Percentiles rank a stretch among this genome's conserved stretches.
Conservation (phyloP, 2,329 filamentous ascomycete species). For the Trichoderma semiorbis region DNA sequence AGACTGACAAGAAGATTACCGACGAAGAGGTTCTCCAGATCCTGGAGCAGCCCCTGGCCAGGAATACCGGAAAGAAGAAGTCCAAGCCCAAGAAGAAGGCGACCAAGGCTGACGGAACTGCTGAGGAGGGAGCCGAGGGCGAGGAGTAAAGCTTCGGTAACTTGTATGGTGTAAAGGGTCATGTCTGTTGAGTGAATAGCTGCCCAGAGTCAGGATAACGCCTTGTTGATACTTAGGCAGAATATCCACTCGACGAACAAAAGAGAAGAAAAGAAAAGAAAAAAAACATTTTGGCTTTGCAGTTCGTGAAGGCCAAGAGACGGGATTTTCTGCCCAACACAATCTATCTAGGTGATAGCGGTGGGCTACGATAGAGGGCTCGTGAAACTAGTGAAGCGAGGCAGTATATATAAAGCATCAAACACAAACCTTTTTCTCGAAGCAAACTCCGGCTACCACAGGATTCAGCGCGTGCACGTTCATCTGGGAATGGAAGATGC, state of each 20-base stretch:
- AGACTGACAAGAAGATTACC: conserved; percentile 96
- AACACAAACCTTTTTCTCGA: conserved; percentile 13
- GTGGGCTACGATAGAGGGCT: background rate
- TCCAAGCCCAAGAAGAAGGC: conserved; percentile 78
- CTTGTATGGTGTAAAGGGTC: background rate
- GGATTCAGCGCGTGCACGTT: conserved; percentile 5
- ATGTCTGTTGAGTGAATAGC: conserved; percentile 5
- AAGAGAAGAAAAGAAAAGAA: background rate
- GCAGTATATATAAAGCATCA: conserved; percentile 19
- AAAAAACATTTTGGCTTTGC: background rate
- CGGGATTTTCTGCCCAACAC: background rate
- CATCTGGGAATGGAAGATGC: background rate
- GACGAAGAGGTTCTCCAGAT: conserved; percentile 96
- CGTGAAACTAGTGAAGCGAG: conserved; percentile 18
- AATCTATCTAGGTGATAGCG: conserved; percentile 2
- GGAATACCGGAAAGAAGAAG: conserved; percentile 89
- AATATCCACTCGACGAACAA: conserved; percentile 1
- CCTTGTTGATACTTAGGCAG: conserved; percentile 9
- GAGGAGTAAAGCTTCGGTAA: conserved; percentile 19
- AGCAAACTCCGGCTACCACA: background rate
- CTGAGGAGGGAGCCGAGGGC: conserved; percentile 28
- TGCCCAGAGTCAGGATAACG: background rate
- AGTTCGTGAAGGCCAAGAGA: conserved; percentile 11
- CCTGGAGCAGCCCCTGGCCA: conserved; percentile 79
- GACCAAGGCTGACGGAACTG: conserved; percentile 40